Base-by-base conservation (phyloP, 176 grass and related monocot species). In the Raddia distichophylla region DNA sequence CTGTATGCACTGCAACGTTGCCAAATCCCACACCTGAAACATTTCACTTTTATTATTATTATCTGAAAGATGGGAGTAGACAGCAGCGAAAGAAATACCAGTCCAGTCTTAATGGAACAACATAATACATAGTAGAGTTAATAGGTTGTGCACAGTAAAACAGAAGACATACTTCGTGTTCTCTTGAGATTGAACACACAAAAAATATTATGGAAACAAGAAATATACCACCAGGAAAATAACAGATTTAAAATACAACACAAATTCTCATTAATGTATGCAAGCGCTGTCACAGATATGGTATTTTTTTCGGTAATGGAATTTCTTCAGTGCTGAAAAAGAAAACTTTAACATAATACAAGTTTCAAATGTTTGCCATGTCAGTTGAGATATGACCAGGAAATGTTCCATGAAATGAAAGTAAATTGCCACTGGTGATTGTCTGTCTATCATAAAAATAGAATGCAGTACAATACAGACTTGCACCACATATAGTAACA, bases 21-120 rank as follows among this genome's bases (percentile, higher is more conserved):
- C 67, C 69, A 99, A 84, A 77, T 99, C 93, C 97, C 97, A 99
- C 17, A 91, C 97, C 97, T 99, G 90, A 80, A 86, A 96, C 20
- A 87, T 82, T 92, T 74, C 27, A 48, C 7, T 48, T 59, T 40
- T 33, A 52, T 89, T 16, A 58, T 60, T 49, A 77, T 16, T n/a
- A 67, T 84, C 74, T 68, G 3, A 60, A 74, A 5, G 74, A 43
- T 82, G 78, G 45, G 54, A 67, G 35, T 86, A 73, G 53, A 72
- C 69, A 72, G 83, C 59, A 68, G 7, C 32, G 67, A 63, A 44
- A 73, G 69, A 35, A 62, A 69, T 16, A 22, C 10, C 13, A 67
- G 22, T 82, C n/a, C 73, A 46, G 44, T 45, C 50, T 82, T 73
- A 58, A 80, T 61, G 17, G 44, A 51, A 59, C 16, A 52, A 34